A percentile compares a stretch with the other conserved stretches of the same genome.
Conservation (phyloP, 1,284 basidiomycete genomes). For the Moniliophthora roreri region DNA sequence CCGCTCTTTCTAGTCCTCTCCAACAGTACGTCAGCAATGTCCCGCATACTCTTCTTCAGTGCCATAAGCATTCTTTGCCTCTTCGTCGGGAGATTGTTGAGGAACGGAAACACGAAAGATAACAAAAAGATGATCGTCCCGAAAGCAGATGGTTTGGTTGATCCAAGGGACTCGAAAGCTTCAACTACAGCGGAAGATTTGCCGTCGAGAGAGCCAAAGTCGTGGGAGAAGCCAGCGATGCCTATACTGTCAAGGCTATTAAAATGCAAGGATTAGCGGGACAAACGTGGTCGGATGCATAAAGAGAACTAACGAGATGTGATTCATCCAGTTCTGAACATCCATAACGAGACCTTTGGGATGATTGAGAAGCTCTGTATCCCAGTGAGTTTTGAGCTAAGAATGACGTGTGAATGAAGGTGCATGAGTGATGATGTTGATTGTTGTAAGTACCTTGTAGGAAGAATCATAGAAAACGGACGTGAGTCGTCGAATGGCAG, state of each 20-base stretch:
- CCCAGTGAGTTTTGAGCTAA: constrained; percentile 53
- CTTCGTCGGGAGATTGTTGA: constrained; percentile 43
- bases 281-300: not conserved
- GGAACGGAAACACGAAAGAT: constrained; percentile 39
- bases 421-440: not conserved
- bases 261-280: not conserved
- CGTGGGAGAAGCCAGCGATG: constrained; percentile 56
- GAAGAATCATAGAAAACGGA: constrained; percentile 42
- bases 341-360: constrained; percentile 43
- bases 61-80: constrained; percentile 32
- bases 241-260: constrained; percentile 57
- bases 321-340: constrained; percentile 57
- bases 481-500: constrained; percentile 35
- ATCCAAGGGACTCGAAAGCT: constrained; percentile 43
- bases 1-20: constrained; percentile 39
- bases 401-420: not conserved
- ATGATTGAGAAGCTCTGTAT: constrained; percentile 37
- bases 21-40: constrained; percentile 48
- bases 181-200: constrained; percentile 42
- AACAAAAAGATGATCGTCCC: constrained; percentile 38
- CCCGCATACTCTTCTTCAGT: constrained; percentile 39
- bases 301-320: constrained; percentile 38
- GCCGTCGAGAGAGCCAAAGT: constrained; percentile 54
- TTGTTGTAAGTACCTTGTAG: constrained; percentile 41
- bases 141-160: constrained; percentile 21